These are phyloP conservation scores for Penicillium aurantiogriseum DNA, from an alignment of 2,329 filamentous ascomycete species.

Conservation along the genomic window DNA sequence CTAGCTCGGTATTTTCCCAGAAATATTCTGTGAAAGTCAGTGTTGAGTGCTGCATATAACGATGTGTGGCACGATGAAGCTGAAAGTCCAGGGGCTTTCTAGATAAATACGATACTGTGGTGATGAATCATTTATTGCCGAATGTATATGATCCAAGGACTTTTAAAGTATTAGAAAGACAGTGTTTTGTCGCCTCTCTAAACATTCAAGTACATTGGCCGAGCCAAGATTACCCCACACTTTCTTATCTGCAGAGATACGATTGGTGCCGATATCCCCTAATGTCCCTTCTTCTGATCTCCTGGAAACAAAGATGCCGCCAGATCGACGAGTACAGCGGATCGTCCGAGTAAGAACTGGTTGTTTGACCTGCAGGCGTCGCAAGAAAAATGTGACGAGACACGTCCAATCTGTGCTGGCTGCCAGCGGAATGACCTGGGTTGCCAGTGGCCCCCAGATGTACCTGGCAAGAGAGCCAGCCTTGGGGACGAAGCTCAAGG, in stretches of 20 bases:
- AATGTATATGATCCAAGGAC: neutral
- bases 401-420: slow-evolving; percentile 35
- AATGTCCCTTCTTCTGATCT: slow-evolving; percentile 9
- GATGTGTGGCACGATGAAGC: too few species aligned
- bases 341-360: slow-evolving; percentile 34
- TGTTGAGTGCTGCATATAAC: slow-evolving; percentile 43
- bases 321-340: slow-evolving; percentile 28
- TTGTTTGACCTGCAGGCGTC: slow-evolving; percentile 33
- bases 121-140: neutral
- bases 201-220: neutral
- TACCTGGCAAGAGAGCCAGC: slow-evolving; percentile 14
- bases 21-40: slow-evolving; percentile 38
- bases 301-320: slow-evolving; percentile 1
- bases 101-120: slow-evolving; percentile 17
- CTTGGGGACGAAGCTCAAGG: slow-evolving; percentile 1
- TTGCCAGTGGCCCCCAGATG: slow-evolving; percentile 28
- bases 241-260: slow-evolving; percentile 1
- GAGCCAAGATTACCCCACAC: slow-evolving; percentile 8
- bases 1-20: too few species aligned
- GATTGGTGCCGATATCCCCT: slow-evolving; percentile 1
- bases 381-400: slow-evolving; percentile 39
- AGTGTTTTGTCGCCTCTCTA: neutral
- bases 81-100: slow-evolving; percentile 16
- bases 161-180: too few species aligned
- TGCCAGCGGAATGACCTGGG: slow-evolving; percentile 30